Conservation (phyloP, 352 stramenopile species). For the Blastocystis sp. region DNA sequence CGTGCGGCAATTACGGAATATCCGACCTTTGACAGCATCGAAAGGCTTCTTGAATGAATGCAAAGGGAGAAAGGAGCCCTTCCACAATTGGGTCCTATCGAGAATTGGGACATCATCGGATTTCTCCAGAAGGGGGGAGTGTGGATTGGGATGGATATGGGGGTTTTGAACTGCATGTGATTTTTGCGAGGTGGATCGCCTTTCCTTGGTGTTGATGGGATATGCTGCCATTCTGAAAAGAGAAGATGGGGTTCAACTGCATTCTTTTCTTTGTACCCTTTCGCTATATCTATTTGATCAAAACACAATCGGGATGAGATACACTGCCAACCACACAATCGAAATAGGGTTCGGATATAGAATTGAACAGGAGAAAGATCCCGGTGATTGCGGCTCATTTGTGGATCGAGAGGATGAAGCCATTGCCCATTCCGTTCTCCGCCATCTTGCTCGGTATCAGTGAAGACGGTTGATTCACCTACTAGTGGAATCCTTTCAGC, state of each 20-base stretch:
- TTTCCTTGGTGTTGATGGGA: too few species aligned
- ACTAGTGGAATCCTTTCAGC: constrained; percentile 56
- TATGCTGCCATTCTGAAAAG: too few species aligned
- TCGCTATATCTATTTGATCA: not conserved
- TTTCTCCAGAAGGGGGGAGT: too few species aligned
- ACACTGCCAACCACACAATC: not conserved
- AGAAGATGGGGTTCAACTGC: too few species aligned
- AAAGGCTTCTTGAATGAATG: constrained; percentile 11
- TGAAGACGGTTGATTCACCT: not conserved
- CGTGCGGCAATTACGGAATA: not conserved
- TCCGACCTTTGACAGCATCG: constrained; percentile 53
- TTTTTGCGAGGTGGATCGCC: too few species aligned
- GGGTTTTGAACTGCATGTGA: too few species aligned
- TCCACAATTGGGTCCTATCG: too few species aligned
- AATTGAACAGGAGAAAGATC: not conserved
- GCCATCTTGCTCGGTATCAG: constrained; percentile 16
- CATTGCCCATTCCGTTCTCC: constrained; percentile 50
- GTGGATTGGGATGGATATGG: too few species aligned
- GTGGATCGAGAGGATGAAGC: constrained; percentile 8
- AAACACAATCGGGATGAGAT: not conserved
- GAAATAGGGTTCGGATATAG: not conserved
- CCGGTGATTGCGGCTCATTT: not conserved
- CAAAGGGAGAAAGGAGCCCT: constrained; percentile 20
- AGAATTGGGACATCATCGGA: too few species aligned
- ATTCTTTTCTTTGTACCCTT: too few species aligned